These are phyloP conservation scores for Heliosperma pusillum DNA, from an alignment of 148 eudicot species.

Conservation along the genomic window DNA sequence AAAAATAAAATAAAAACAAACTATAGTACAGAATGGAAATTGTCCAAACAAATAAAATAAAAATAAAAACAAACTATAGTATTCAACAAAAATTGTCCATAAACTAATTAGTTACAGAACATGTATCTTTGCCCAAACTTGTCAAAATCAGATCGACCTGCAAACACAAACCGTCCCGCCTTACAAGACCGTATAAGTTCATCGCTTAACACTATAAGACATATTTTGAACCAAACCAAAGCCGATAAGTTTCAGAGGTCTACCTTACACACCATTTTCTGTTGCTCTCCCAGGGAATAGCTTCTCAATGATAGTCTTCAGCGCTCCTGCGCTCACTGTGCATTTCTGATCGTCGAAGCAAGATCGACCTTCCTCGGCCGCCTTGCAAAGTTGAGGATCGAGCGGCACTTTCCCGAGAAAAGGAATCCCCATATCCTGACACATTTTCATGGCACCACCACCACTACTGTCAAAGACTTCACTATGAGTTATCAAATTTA, in stretches of 20 bases:
- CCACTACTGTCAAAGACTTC: constrained; percentile 85
- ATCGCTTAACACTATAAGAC: too few species aligned
- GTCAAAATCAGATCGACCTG: neutral
- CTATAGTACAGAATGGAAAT: too few species aligned
- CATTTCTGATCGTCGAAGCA: constrained; percentile 64
- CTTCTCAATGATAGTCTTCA: constrained; percentile 58
- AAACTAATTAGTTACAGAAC: neutral
- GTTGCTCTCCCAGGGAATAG: constrained; percentile 28
- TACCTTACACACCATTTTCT: constrained; percentile 21
- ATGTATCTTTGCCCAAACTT: neutral
- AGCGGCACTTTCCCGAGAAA: constrained; percentile 88
- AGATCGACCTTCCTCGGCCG: constrained; percentile 88
- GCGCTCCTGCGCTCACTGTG: constrained; percentile 58
- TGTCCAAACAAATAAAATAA: too few species aligned
- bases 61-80: too few species aligned
- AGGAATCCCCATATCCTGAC: constrained; percentile 68
- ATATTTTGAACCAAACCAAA: too few species aligned
- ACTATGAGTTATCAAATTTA: constrained; percentile 44
- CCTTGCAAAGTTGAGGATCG: constrained; percentile 84
- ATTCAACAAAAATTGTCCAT: too few species aligned
- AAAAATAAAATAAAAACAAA: too few species aligned
- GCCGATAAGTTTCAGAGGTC: neutral
- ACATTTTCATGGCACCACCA: constrained; percentile 83
- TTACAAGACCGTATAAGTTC: too few species aligned
- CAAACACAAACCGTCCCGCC: neutral